phyloP scores from a whole-genome alignment of 2,329 filamentous ascomycete species.

The Trichoderma lentiforme region DNA sequence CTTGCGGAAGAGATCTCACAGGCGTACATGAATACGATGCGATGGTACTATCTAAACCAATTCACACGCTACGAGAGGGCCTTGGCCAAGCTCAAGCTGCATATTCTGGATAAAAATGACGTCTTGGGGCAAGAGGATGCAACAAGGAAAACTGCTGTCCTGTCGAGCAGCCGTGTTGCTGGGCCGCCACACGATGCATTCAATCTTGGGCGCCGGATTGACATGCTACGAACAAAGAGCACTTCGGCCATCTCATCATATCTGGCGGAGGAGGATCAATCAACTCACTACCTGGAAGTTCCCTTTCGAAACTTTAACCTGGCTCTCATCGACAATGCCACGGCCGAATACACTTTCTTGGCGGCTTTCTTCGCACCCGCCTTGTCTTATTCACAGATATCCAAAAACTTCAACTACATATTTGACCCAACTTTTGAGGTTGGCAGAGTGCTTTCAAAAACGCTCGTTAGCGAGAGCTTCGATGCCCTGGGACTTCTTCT shows the following conservation, averaged over 20 bases:
- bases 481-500: conserved; percentile 85
- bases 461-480: conserved; percentile 70
- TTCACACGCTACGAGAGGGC: conserved; percentile 85
- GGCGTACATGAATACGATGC: conserved; percentile 97
- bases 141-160: conserved; percentile 59
- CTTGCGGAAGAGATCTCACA: conserved; percentile 86
- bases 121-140: conserved; percentile 75
- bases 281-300: conserved; percentile 81
- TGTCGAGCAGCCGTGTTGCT: conserved; percentile 45
- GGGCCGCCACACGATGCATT: conserved; percentile 78
- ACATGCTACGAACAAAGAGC: conserved; percentile 71
- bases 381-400: conserved; percentile 71
- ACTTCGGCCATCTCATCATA: conserved; percentile 80
- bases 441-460: conserved; percentile 72
- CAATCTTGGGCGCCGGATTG: conserved; percentile 79
- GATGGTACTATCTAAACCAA: conserved; percentile 94
- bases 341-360: conserved; percentile 91
- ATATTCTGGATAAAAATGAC: conserved; percentile 78
- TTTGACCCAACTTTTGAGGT: conserved; percentile 88
- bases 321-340: conserved; percentile 88
- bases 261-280: conserved; percentile 84
- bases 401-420: conserved; percentile 79
- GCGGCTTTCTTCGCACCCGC: conserved; percentile 83
- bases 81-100: conserved; percentile 79
- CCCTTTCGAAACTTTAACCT: conserved; percentile 95